Evolutionary conservation across 805 yeast genomes (phyloP).

Genomic region (Nakazawaea peltata): DNA sequence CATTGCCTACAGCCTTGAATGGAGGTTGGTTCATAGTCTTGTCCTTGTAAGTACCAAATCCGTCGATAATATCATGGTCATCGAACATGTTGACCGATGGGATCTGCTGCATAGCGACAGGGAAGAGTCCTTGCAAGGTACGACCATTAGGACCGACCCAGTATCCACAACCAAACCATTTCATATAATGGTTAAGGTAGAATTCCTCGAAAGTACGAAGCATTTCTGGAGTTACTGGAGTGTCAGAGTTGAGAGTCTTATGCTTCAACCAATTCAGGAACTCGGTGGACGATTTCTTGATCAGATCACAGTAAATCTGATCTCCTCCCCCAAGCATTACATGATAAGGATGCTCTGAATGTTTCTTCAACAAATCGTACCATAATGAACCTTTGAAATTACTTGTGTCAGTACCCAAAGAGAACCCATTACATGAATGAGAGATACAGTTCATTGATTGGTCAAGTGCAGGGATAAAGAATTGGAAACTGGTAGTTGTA

Average conservation of each 20-base stretch:
- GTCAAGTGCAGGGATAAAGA: slow-evolving; percentile 55
- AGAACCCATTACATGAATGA: slow-evolving; percentile 88
- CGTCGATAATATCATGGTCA: slow-evolving; percentile 96
- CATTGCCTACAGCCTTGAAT: slow-evolving; percentile 63
- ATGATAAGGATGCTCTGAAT: slow-evolving; percentile 57
- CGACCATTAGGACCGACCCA: slow-evolving; percentile 68
- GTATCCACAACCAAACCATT: slow-evolving; percentile 87
- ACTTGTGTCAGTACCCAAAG: slow-evolving; percentile 59
- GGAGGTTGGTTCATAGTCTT: slow-evolving; percentile 64
- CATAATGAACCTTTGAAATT: slow-evolving; percentile 72
- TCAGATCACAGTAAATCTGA: slow-evolving; percentile 83
- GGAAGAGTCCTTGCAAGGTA: slow-evolving; percentile 61
- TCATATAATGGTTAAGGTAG: slow-evolving; percentile 66
- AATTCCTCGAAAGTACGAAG: slow-evolving; percentile 48
- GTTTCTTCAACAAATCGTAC: slow-evolving; percentile 74
- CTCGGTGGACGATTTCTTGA: slow-evolving; percentile 47
- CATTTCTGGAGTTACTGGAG: slow-evolving; percentile 38
- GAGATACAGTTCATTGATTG: slow-evolving; percentile 78
- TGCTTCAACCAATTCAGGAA: slow-evolving; percentile 59
- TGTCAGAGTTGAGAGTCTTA: slow-evolving; percentile 34
- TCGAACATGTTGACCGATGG: slow-evolving; percentile 85
- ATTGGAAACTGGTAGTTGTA: slow-evolving; percentile 37
- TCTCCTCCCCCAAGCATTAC: slow-evolving; percentile 98
- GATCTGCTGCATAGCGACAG: slow-evolving; percentile 71
- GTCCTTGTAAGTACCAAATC: slow-evolving; percentile 84